Evolutionary conservation across 179 eudicot species (phyloP).

Genomic region (Vitellaria paradoxa): DNA sequence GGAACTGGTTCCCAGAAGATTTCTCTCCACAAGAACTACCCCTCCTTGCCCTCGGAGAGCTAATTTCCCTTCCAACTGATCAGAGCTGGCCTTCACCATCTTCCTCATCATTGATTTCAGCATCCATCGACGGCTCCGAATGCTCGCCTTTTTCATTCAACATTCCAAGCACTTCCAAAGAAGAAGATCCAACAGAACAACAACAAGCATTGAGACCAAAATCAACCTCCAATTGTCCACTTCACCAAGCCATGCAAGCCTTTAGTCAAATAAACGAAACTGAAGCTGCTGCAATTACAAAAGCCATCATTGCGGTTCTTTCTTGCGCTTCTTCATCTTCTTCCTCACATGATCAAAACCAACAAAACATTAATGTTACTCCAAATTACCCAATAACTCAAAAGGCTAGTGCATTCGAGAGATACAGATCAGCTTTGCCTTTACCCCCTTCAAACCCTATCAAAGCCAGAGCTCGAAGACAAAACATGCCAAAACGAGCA

Average conservation of each 20-base stretch:
- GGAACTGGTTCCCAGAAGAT: slow-evolving; percentile 41
- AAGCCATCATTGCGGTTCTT: slow-evolving; percentile 59
- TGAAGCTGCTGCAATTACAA: slow-evolving; percentile 60
- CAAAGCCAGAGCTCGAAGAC: slow-evolving; percentile 20
- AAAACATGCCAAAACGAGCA: slow-evolving; percentile 45
- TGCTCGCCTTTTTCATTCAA: slow-evolving; percentile 37
- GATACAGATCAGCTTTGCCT: slow-evolving; percentile 23
- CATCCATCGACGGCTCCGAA: slow-evolving; percentile 59
- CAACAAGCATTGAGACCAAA: slow-evolving; percentile 14
- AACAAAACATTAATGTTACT: slow-evolving; percentile 11
- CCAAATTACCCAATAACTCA: background rate
- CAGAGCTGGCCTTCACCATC: slow-evolving; percentile 47
- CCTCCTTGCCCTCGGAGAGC: slow-evolving; percentile 5
- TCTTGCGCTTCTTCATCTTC: slow-evolving; percentile 36
- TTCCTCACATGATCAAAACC: slow-evolving; percentile 10
- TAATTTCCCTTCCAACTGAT: slow-evolving; percentile 18
- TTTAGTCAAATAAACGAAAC: slow-evolving; percentile 30
- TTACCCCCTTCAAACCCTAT: background rate
- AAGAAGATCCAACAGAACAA: slow-evolving; percentile 1
- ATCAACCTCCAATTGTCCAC: background rate
- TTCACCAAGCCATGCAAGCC: slow-evolving; percentile 21
- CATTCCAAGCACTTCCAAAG: slow-evolving; percentile 30
- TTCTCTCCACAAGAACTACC: slow-evolving; percentile 20
- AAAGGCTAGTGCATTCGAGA: slow-evolving; percentile 51
- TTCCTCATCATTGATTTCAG: slow-evolving; percentile 42